Percentiles rank a stretch among this genome's conserved stretches.
phyloP scores from a whole-genome alignment of 2,329 filamentous ascomycete species.

The Clonostachys sp. region DNA sequence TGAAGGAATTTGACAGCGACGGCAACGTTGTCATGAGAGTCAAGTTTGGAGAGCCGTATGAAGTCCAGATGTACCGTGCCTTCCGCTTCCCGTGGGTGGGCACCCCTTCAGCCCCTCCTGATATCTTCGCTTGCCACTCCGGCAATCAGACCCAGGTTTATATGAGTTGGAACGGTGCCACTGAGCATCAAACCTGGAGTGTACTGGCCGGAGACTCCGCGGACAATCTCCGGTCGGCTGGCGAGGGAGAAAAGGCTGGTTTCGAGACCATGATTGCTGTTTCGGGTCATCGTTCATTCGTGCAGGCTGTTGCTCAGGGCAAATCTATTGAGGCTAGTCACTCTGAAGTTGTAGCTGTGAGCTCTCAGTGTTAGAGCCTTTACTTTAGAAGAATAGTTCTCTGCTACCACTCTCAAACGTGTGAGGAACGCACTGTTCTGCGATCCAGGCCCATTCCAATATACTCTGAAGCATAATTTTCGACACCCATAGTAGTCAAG shows the following conservation, averaged over 20 bases:
- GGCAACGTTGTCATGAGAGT: slow-evolving; percentile 14
- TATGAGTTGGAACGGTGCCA: slow-evolving; percentile 18
- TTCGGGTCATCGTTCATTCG: not conserved
- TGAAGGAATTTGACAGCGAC: slow-evolving; percentile 14
- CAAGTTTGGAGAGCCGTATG: slow-evolving; percentile 11
- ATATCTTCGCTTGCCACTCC: slow-evolving; percentile 6
- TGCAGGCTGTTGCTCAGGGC: not conserved
- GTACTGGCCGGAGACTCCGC: slow-evolving; percentile 6
- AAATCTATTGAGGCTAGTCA: no score
- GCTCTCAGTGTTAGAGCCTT: no score
- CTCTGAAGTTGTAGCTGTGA: no score
- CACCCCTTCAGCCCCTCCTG: slow-evolving; percentile 6
- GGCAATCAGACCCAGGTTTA: slow-evolving; percentile 4
- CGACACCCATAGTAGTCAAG: no score
- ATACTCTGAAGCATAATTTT: no score
- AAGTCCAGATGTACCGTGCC: slow-evolving; percentile 11
- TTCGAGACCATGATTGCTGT: slow-evolving; percentile 15
- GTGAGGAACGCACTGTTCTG: no score
- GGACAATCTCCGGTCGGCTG: not conserved
- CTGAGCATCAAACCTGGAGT: slow-evolving; percentile 13
- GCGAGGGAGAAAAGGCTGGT: not conserved
- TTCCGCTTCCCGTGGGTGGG: slow-evolving; percentile 14
- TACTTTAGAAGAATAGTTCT: no score
- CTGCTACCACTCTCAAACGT: no score
- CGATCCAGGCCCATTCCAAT: no score